Evolutionary conservation across 139 green algal species (phyloP).

Genomic region (Ettlia oleoabundans): DNA sequence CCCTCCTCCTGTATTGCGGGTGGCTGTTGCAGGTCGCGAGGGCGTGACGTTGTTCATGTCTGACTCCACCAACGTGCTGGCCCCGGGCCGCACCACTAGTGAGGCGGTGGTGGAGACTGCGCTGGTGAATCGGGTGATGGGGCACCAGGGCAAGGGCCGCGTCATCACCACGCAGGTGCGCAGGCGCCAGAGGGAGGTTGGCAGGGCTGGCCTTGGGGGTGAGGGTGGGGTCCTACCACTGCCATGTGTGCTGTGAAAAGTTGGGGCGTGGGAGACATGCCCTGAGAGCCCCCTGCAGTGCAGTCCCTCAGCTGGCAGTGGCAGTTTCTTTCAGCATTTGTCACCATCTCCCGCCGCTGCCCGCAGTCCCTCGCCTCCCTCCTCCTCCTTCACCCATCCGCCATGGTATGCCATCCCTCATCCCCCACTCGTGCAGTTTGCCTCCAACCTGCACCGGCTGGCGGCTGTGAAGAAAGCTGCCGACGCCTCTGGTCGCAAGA

Average conservation of each 20-base stretch:
- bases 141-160: slow-evolving; percentile 83
- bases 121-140: slow-evolving; percentile 76
- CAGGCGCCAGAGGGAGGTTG: neutral
- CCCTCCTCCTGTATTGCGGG: neutral
- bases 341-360: too few species aligned
- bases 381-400: neutral
- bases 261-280: too few species aligned
- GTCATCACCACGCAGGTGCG: slow-evolving; percentile 85
- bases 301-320: too few species aligned
- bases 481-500: slow-evolving; percentile 84
- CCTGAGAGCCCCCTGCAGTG: too few species aligned
- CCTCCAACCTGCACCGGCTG: slow-evolving; percentile 67
- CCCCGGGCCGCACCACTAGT: slow-evolving; percentile 85
- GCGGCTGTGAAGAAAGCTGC: slow-evolving; percentile 91
- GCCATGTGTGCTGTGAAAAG: neutral
- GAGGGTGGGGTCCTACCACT: neutral
- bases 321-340: too few species aligned
- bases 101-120: slow-evolving; percentile 80
- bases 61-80: slow-evolving; percentile 98
- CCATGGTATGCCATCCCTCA: neutral
- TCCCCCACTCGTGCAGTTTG: slow-evolving; percentile 4
- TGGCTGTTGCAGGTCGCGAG: slow-evolving; percentile 66
- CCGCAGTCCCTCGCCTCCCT: neutral
- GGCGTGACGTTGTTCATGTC: slow-evolving; percentile 92
- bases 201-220: neutral